Evolutionary conservation across 192 early-diverging fungal genomes (phyloP).

Genomic region (Ambispora gerdemannii): DNA sequence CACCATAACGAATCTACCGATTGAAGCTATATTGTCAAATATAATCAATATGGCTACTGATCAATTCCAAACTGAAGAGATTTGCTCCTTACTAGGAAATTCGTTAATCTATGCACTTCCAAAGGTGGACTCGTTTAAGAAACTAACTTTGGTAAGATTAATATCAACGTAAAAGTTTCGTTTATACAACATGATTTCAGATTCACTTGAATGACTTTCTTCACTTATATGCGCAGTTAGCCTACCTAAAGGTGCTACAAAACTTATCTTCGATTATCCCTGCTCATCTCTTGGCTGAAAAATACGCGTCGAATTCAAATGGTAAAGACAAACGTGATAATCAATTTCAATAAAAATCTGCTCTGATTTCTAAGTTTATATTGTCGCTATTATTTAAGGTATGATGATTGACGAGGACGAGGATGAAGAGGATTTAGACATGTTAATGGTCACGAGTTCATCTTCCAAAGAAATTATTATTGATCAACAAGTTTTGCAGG

Average conservation of each 20-base stretch:
- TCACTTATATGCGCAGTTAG: conserved; percentile 21
- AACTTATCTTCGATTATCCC: conserved; percentile 24
- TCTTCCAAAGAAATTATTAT: conserved; percentile 5
- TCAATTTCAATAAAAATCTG: conserved; percentile 14
- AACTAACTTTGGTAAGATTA: conserved; percentile 35
- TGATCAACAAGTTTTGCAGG: conserved; percentile 38
- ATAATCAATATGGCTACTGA: conserved; percentile 27
- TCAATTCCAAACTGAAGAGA: conserved; percentile 18
- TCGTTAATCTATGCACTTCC: conserved; percentile 38
- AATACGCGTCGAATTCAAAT: neutral
- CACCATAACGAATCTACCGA: conserved; percentile 38
- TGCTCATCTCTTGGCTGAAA: conserved; percentile 2
- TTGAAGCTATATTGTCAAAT: conserved; percentile 39
- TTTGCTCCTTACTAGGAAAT: conserved; percentile 44
- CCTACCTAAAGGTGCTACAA: conserved; percentile 39
- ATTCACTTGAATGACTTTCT: neutral
- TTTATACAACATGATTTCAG: neutral
- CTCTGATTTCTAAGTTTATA: conserved; percentile 27
- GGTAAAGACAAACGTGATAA: no score
- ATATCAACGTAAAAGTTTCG: neutral
- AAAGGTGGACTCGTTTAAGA: conserved; percentile 29
- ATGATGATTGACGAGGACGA: conserved; percentile 40
- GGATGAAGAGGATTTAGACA: conserved; percentile 12
- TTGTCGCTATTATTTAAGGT: conserved; percentile 29
- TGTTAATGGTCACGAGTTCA: neutral